Evolutionary conservation across 2,329 filamentous ascomycete genomes (phyloP).

Genomic region (Ceratocystis eucalypticola): DNA sequence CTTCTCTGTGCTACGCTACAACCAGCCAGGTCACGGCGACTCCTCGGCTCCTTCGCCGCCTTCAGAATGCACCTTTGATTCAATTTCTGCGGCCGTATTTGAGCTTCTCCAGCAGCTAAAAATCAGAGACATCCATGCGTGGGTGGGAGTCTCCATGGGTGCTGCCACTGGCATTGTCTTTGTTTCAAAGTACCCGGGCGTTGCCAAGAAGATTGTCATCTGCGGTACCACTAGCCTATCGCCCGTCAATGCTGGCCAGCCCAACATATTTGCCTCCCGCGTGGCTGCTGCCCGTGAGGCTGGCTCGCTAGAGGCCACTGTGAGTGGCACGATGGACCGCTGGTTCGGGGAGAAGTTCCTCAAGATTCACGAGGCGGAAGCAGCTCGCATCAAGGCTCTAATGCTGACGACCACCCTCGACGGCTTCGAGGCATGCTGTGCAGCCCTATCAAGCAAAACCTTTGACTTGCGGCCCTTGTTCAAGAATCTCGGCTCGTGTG

Average conservation of each 20-base stretch:
- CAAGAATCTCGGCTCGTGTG: conserved; percentile 25
- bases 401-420: conserved; percentile 30
- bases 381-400: conserved; percentile 26
- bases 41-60: conserved; percentile 28
- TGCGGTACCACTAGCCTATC: conserved; percentile 31
- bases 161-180: conserved; percentile 31
- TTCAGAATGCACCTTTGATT: conserved; percentile 28
- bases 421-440: conserved; percentile 31
- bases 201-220: conserved; percentile 29
- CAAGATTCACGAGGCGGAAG: conserved; percentile 26
- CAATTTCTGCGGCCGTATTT: conserved; percentile 29
- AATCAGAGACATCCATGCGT: conserved; percentile 27
- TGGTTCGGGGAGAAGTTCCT: conserved; percentile 32
- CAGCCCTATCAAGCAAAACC: conserved; percentile 27
- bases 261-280: conserved; percentile 28
- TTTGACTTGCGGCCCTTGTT: conserved; percentile 31
- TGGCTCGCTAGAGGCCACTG: conserved; percentile 25
- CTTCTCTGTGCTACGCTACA: conserved; percentile 32
- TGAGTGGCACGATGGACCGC: conserved; percentile 28
- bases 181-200: conserved; percentile 27
- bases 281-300: conserved; percentile 27
- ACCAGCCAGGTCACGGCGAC: conserved; percentile 32
- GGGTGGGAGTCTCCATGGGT: conserved; percentile 36
- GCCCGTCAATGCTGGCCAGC: conserved; percentile 27
- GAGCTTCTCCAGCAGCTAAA: conserved; percentile 26